Conservation (phyloP, 2,329 filamentous ascomycete species). For the Fusarium xyrophilum region DNA sequence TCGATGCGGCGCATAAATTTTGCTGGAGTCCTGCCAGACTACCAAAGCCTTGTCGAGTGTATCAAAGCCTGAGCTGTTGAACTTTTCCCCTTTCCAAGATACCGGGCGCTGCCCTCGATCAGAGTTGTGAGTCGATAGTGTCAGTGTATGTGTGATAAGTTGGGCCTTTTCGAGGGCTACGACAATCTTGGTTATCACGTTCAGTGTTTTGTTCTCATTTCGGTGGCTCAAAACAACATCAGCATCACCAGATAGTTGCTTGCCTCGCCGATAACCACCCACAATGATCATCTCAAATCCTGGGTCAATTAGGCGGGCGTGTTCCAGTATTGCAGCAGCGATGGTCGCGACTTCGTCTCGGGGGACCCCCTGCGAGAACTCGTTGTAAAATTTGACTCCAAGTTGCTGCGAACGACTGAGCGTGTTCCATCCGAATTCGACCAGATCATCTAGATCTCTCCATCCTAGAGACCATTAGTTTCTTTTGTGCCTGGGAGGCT, state of each 20-base stretch:
- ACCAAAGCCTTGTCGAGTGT: slow-evolving; percentile 90
- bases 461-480: slow-evolving; percentile 59
- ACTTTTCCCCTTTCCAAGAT: slow-evolving; percentile 56
- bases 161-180: slow-evolving; percentile 69
- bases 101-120: slow-evolving; percentile 71
- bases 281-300: slow-evolving; percentile 69
- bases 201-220: slow-evolving; percentile 69
- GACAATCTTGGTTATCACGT: slow-evolving; percentile 77
- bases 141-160: slow-evolving; percentile 83
- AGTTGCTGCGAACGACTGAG: slow-evolving; percentile 88
- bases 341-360: slow-evolving; percentile 77
- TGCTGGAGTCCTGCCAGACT: slow-evolving; percentile 73
- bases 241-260: slow-evolving; percentile 76
- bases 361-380: slow-evolving; percentile 76
- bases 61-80: slow-evolving; percentile 72
- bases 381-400: slow-evolving; percentile 91
- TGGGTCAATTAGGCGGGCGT: slow-evolving; percentile 69
- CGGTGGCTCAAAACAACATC: slow-evolving; percentile 85
- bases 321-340: slow-evolving; percentile 64
- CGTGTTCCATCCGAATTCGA: slow-evolving; percentile 79
- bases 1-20: slow-evolving; percentile 63
- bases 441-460: slow-evolving; percentile 83
- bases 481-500: not conserved
- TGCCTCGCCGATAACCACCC: slow-evolving; percentile 83
- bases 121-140: slow-evolving; percentile 72